phyloP scores from a whole-genome alignment of 2,329 filamentous ascomycete species.

The Blastomyces gilchristii region DNA sequence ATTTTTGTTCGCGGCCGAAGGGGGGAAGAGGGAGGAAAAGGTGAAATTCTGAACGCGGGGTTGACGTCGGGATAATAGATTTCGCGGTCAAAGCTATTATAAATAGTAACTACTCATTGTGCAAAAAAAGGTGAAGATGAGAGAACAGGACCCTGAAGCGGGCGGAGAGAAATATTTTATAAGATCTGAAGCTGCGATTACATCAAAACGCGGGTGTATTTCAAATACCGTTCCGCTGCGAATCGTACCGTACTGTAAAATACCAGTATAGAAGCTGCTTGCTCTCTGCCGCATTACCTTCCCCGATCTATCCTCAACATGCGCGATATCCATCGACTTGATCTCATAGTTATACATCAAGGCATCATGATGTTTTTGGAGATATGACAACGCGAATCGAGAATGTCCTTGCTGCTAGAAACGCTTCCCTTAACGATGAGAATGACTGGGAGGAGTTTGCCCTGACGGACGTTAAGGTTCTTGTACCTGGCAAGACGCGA shows the following conservation, averaged over 20 bases:
- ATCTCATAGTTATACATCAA: slow-evolving; percentile 7
- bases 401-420: slow-evolving; percentile 36
- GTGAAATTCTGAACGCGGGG: background rate
- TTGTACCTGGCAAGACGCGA: slow-evolving; percentile 39
- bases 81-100: background rate
- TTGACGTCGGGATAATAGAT: background rate
- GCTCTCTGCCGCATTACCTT: too few relatives aligned
- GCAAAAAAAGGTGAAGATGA: background rate
- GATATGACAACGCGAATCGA: slow-evolving; percentile 38
- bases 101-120: background rate
- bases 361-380: slow-evolving; percentile 28
- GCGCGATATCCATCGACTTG: background rate
- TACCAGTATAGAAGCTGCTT: background rate
- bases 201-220: background rate
- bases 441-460: slow-evolving; percentile 53
- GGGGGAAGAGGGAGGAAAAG: background rate
- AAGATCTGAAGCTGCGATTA: background rate
- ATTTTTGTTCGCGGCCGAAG: background rate
- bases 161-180: background rate
- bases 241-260: background rate
- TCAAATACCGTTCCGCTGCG: background rate
- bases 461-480: slow-evolving; percentile 46
- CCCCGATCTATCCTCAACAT: slow-evolving; percentile 5
- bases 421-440: slow-evolving; percentile 37
- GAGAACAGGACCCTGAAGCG: background rate